phyloP scores from a whole-genome alignment of 306 rosid genomes.

The Quercus berberidifolia region DNA sequence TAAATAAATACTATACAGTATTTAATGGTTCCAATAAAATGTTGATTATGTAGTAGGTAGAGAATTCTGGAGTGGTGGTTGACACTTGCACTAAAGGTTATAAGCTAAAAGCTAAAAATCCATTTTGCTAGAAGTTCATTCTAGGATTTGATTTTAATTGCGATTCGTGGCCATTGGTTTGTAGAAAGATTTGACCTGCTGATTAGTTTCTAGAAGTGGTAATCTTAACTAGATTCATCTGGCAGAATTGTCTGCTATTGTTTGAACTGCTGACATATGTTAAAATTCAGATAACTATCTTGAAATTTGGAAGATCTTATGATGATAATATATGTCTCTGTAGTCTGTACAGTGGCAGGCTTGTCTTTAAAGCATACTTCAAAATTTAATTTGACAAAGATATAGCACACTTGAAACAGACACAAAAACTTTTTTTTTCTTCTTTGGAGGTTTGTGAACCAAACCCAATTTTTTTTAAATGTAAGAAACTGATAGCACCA shows the following conservation, averaged over 20 bases:
- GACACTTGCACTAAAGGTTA: not conserved
- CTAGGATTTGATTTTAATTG: not conserved
- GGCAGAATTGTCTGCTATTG: not conserved
- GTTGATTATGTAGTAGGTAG: not conserved
- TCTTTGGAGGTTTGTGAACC: not conserved
- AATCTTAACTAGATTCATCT: not conserved
- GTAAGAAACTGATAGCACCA: not conserved
- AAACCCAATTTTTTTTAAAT: not conserved
- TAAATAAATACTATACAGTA: too few species aligned
- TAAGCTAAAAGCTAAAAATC: not conserved
- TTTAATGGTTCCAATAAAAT: not conserved
- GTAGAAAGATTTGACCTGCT: not conserved
- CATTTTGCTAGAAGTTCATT: not conserved
- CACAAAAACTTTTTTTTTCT: too few species aligned
- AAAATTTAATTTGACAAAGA: not conserved
- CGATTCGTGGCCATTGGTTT: not conserved
- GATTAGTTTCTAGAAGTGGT: not conserved
- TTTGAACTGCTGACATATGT: not conserved
- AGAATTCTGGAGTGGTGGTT: not conserved
- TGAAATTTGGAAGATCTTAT: not conserved
- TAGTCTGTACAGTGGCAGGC: not conserved
- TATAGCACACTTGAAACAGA: not conserved
- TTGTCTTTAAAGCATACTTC: not conserved
- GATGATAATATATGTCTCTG: not conserved
- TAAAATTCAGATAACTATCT: not conserved